Percentiles rank a stretch among this genome's conserved stretches.
These are phyloP conservation scores for Coemansia sp. DNA, from an alignment of 192 early-diverging fungal genomes.

Conservation along the genomic window DNA sequence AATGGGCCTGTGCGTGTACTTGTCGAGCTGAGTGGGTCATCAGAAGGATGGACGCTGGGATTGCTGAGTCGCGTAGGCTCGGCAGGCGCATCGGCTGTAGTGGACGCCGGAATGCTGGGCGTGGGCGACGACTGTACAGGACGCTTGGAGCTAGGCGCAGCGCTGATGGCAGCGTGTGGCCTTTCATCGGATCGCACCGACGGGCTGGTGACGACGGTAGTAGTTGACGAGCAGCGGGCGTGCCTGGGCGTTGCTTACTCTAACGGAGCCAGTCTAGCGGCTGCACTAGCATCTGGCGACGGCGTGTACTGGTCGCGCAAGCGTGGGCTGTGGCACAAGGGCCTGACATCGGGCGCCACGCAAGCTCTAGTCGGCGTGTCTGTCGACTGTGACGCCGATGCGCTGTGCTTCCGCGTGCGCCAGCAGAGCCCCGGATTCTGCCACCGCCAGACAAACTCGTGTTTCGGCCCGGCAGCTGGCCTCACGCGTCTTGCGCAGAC, in stretches of 20 bases:
- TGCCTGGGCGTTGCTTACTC: slow-evolving; percentile 95
- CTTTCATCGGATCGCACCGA: slow-evolving; percentile 79
- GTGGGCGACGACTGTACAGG: slow-evolving; percentile 9
- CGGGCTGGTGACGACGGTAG: slow-evolving; percentile 87
- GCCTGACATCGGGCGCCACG: slow-evolving; percentile 91
- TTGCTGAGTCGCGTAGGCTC: slow-evolving; percentile 19
- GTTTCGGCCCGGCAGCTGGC: slow-evolving; percentile 84
- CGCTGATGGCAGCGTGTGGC: slow-evolving; percentile 30
- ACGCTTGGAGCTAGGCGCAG: slow-evolving; percentile 26
- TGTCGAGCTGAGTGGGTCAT: slow-evolving; percentile 23
- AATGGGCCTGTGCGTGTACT: slow-evolving; percentile 46
- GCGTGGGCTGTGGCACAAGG: slow-evolving; percentile 96
- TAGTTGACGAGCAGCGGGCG: slow-evolving; percentile 87
- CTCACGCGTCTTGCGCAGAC: slow-evolving; percentile 71
- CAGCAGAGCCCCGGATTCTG: slow-evolving; percentile 93
- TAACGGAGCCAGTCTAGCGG: slow-evolving; percentile 74
- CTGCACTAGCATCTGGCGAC: slow-evolving; percentile 71
- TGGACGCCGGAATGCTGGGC: slow-evolving; percentile 25
- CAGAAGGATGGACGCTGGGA: slow-evolving; percentile 33
- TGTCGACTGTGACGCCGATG: slow-evolving; percentile 92
- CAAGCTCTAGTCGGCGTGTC: slow-evolving; percentile 78
- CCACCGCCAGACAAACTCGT: slow-evolving; percentile 87
- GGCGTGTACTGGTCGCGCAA: slow-evolving; percentile 94
- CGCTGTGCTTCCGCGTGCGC: slow-evolving; percentile 81
- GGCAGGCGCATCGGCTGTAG: slow-evolving; percentile 27